Conservation (phyloP, 192 early-diverging fungal species). For the Coemansia sp. region DNA sequence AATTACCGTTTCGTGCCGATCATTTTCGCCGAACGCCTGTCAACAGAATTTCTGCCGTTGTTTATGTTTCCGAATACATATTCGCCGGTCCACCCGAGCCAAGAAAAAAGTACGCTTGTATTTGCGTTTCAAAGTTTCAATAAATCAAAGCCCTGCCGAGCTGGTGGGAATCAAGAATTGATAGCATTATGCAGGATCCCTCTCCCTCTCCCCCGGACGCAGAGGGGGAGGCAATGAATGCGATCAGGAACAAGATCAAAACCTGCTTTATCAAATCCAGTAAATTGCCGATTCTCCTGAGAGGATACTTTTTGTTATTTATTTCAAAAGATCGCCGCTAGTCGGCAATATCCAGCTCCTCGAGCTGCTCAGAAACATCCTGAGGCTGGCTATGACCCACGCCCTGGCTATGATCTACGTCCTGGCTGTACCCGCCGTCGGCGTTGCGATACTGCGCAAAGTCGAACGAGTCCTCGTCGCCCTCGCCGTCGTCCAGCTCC, state of each 20-base stretch:
- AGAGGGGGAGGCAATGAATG: neutral
- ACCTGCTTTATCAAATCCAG: neutral
- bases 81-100: neutral
- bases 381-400: neutral
- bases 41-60: neutral
- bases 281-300: too few relatives aligned
- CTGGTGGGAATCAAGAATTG: too few relatives aligned
- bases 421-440: conserved; percentile 55
- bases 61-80: neutral
- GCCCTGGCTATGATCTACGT: conserved; percentile 4
- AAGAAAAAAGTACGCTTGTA: too few relatives aligned
- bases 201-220: too few relatives aligned
- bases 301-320: too few relatives aligned
- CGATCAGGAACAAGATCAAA: neutral
- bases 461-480: conserved; percentile 78
- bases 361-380: neutral
- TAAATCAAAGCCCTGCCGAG: too few relatives aligned
- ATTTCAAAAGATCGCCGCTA: too few relatives aligned
- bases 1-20: neutral
- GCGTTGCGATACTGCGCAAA: conserved; percentile 71
- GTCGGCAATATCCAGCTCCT: neutral
- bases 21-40: neutral
- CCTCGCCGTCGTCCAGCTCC: conserved; percentile 77
- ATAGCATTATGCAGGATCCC: too few relatives aligned
- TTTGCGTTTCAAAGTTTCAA: too few relatives aligned